These are phyloP conservation scores for Suhomyces tanzawaensis DNA, from an alignment of 805 yeast species.

Conservation along the genomic window DNA sequence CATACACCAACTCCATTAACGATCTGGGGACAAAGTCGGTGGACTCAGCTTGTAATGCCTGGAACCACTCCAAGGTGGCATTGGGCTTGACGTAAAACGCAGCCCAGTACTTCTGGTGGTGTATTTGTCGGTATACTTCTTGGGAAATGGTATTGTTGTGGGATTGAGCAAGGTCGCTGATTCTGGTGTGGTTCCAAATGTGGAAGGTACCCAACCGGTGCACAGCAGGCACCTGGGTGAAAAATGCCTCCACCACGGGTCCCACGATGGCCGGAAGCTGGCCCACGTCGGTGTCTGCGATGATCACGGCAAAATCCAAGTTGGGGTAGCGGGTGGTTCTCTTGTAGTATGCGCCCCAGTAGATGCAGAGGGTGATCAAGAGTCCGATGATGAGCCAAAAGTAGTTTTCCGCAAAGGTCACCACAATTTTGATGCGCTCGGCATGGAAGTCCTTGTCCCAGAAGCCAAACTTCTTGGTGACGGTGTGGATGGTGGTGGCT, in stretches of 20 bases:
- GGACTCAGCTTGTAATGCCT: slow-evolving; percentile 16
- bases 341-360: slow-evolving; percentile 32
- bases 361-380: slow-evolving; percentile 23
- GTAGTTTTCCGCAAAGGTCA: slow-evolving; percentile 25
- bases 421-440: slow-evolving; percentile 19
- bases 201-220: slow-evolving; percentile 23
- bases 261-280: slow-evolving; percentile 25
- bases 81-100: slow-evolving; percentile 29
- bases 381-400: slow-evolving; percentile 22
- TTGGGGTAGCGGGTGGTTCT: slow-evolving; percentile 19
- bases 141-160: slow-evolving; percentile 23
- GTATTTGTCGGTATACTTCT: slow-evolving; percentile 28
- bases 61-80: slow-evolving; percentile 24
- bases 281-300: slow-evolving; percentile 24
- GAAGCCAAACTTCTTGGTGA: slow-evolving; percentile 21
- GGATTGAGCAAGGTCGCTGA: slow-evolving; percentile 16
- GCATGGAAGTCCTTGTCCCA: slow-evolving; percentile 30
- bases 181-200: slow-evolving; percentile 18
- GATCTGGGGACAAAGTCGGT: slow-evolving; percentile 17
- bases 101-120: slow-evolving; percentile 30
- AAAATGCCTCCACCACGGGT: slow-evolving; percentile 16
- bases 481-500: slow-evolving; percentile 18
- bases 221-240: slow-evolving; percentile 20
- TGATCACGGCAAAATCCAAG: slow-evolving; percentile 24
- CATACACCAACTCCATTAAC: slow-evolving; percentile 26